phyloP scores from a whole-genome alignment of 2,329 filamentous ascomycete genomes.

The Pseudopithomyces maydicus region DNA sequence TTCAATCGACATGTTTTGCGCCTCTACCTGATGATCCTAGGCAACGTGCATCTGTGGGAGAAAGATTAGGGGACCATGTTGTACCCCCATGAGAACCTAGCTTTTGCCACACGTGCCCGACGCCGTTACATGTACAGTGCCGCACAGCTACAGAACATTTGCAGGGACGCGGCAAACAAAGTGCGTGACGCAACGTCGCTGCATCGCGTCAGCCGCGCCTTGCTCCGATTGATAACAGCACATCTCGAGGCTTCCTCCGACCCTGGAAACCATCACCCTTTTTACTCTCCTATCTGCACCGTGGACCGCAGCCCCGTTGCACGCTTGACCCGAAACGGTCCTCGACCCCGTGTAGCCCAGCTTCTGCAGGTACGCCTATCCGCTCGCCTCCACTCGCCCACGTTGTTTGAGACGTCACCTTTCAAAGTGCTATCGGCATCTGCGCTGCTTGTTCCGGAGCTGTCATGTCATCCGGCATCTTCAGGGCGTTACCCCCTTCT shows the following conservation, averaged over 20 bases:
- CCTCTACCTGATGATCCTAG: neutral
- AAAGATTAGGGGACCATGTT: neutral
- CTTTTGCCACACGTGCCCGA: neutral
- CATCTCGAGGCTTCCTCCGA: neutral
- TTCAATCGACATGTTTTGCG: conserved; percentile 1
- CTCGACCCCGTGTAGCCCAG: neutral
- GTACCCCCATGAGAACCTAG: neutral
- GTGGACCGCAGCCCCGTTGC: neutral
- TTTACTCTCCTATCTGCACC: neutral
- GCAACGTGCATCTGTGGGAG: neutral
- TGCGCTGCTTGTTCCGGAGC: neutral
- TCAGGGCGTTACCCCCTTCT: neutral
- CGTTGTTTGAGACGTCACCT: neutral
- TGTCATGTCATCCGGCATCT: neutral
- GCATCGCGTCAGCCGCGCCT: neutral
- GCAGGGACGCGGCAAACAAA: neutral
- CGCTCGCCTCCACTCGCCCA: neutral
- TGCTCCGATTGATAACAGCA: neutral
- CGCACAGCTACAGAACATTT: neutral
- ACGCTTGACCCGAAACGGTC: neutral
- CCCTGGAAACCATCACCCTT: neutral
- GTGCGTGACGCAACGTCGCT: neutral
- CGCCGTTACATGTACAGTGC: neutral
- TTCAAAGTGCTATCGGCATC: neutral
- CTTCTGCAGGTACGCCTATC: neutral